Base-by-base conservation (phyloP, 2,329 filamentous ascomycete genomes). In the Diaporthe sp. region DNA sequence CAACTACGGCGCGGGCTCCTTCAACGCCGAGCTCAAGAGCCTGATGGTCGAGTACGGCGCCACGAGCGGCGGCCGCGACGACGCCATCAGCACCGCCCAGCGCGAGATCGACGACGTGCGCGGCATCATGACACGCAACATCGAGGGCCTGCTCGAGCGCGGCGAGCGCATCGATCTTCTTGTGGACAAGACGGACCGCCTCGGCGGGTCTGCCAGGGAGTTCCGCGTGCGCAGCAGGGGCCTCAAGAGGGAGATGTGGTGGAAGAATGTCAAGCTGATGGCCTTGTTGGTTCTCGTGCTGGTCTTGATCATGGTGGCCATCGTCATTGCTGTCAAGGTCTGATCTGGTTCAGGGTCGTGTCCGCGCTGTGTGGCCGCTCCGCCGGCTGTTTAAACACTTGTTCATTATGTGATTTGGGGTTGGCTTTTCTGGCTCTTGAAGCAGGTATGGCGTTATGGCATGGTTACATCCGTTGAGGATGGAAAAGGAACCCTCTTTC, bases 211-310 rank as follows among this genome's bases (percentile, higher is more conserved):
- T 82, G 95, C 97, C 70, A 89, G 93, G 79, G 97, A 99, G 82
- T 99, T 99, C 82, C 88, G 97, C 70, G 92, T 98, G 25, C 89
- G 96, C 78, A 97, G 94, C 82, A 88, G 95, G 35, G 95, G 95
- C 1, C 84, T 99, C 79, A 94, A 97, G 86, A 90, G 97, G 81
- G 90, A 93, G 84, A 98, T 99, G 97, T 99, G 97, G 97, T 98
- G 96, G 96, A 98, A 98, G 92, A 98, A 99, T 83, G 90, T 97
- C 59, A 97, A 97, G 86, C 85, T 99, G 78, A 98, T 98, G 95
- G 92, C 91, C 9, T 83, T 99, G 78, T 81, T 96, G 76, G 87
- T 84, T 5, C 81, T 98, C 58, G 94, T 96, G 2, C 84, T 97
- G 35, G 81, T 87, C 58, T 81, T 92, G 76, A 89, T 92, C 77